Evolutionary conservation across 1,284 basidiomycete species (phyloP), one percentile per base, ranked within the genome.

Genomic region (Microbotryum violaceum): DNA sequence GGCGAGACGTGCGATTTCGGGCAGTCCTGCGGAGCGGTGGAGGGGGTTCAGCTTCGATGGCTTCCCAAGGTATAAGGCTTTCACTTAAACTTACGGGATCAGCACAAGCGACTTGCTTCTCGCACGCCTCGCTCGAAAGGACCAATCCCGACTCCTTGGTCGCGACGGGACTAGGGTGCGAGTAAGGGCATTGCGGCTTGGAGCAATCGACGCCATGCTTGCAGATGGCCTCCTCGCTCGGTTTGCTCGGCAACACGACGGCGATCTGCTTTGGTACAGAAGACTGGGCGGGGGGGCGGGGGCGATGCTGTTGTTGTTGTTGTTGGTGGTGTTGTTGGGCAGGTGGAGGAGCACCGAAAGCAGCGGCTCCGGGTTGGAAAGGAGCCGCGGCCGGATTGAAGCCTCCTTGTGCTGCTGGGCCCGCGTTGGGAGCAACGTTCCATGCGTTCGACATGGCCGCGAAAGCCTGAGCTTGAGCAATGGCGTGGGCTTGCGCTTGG

Each of bases 101-200:
- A 73, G 87, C 86, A 76, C 92, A 97, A 50, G 86, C 79, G 72
- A 85, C 86, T 21, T 89, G 89, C 49, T 85, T 83, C 70, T 89
- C 86, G 74, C 91, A 96, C 23, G 88, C 80, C 66, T 94, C 92
- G 64, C 88, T 91, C 70, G 87, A 91, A 62, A 96, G 78, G 2
- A 96, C 92, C 68, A 97, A 82, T n/a, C 91, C 92, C 72, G 87
- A 89, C 76, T 93, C 89, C 16, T 84, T 79, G 31, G 91, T 92
- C 3, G 92, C 91, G 0, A 90, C 89, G 18, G 92, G 91, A 6
- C 88, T 90, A 4, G 92, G 90, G 75, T 97, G 92, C 12, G 88
- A 89, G 76, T 84, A 96, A 21, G 85, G 81, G 75, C 92, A 97
- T 56, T 85, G 79, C 0, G 87, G 80, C 75, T 94, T 93, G 56